Percentiles rank a stretch among this genome's conserved stretches.
Evolutionary conservation across 805 yeast genomes (phyloP).

Genomic region (Saturnispora halmiae): DNA sequence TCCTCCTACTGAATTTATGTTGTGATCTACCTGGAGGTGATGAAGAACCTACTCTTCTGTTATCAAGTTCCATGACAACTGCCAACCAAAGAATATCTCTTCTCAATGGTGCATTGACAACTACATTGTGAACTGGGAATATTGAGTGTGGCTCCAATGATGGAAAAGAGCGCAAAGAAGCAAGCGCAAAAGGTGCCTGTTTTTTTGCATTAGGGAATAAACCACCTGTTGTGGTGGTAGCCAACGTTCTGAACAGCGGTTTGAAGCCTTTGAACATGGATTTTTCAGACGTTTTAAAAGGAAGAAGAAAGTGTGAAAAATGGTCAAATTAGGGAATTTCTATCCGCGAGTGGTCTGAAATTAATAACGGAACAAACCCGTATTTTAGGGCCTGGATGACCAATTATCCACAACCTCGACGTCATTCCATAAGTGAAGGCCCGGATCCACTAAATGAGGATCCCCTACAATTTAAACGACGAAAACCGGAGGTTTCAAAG

Average conservation of each 20-base stretch:
- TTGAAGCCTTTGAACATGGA: constrained; percentile 3
- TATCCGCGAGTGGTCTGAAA: neutral
- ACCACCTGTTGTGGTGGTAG: constrained; percentile 1
- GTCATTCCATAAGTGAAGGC: neutral
- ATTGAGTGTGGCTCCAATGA: constrained; percentile 76
- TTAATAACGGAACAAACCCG: neutral
- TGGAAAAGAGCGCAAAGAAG: constrained; percentile 78
- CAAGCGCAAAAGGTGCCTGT: constrained; percentile 66
- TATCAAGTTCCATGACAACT: constrained; percentile 84
- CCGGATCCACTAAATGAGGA: neutral
- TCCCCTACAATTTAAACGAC: constrained; percentile 5
- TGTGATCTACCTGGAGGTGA: constrained; percentile 82
- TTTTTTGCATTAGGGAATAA: constrained; percentile 24
- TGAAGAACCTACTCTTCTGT: constrained; percentile 79
- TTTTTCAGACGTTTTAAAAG: neutral
- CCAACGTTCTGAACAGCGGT: neutral
- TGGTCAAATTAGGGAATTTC: neutral
- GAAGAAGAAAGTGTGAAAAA: neutral
- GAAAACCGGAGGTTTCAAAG: neutral
- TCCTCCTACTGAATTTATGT: constrained; percentile 74
- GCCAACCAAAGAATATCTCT: constrained; percentile 93
- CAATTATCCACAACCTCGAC: constrained; percentile 1
- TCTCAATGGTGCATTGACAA: constrained; percentile 69
- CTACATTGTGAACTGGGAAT: constrained; percentile 65
- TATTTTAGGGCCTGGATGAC: too few relatives aligned